Conservation (phyloP, 2,329 filamentous ascomycete species). For the Botrytis aclada region DNA sequence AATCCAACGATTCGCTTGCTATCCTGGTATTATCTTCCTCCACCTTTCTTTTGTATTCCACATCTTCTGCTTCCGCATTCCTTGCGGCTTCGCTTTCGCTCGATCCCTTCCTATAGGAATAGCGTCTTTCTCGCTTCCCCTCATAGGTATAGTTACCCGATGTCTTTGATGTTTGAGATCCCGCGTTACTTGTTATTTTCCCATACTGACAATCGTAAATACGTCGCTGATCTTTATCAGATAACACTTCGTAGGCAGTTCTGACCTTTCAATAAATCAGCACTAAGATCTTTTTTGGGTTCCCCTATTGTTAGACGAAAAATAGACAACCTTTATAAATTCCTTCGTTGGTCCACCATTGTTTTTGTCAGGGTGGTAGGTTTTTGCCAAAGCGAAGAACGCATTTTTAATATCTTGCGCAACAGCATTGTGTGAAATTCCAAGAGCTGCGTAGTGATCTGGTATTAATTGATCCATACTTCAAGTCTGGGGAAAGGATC, state of each 20-base stretch:
- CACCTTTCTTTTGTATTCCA: neutral
- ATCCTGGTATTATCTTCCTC: neutral
- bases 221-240: neutral
- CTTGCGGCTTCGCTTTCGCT: neutral
- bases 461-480: conserved; percentile 4
- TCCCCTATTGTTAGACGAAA: neutral
- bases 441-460: conserved; percentile 1
- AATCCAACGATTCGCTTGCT: conserved; percentile 1
- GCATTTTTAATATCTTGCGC: conserved; percentile 12
- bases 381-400: conserved; percentile 12
- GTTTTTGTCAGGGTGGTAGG: conserved; percentile 11
- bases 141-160: neutral
- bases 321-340: conserved; percentile 7
- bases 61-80: neutral
- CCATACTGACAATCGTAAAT: neutral
- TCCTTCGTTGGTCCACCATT: conserved; percentile 2
- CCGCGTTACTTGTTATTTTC: neutral
- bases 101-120: neutral
- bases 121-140: neutral
- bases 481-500: neutral
- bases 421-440: neutral
- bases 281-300: neutral
- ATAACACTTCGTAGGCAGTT: conserved; percentile 2
- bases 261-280: conserved; percentile 1
- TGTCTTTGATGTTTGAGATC: neutral